Evolutionary conservation across 1,284 basidiomycete genomes (phyloP), one percentile per base, ranked within the genome.

Genomic region (Sporisorium scitamineum): DNA sequence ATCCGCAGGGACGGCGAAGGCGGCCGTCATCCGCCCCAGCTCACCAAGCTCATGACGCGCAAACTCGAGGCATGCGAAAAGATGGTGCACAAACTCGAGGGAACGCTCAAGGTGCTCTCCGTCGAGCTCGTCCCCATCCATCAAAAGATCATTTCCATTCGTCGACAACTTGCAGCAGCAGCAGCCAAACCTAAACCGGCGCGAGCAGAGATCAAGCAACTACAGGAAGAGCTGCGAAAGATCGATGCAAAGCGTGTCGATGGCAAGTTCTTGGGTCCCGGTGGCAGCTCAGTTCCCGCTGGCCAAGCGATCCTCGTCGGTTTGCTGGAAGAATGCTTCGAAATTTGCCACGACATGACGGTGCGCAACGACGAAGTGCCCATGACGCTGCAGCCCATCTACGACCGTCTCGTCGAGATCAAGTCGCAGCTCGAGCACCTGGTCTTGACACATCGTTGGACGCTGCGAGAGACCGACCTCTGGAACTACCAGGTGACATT

Each of bases 371-470:
- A 95, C 48, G 93, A 93, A 57, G 95, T 94, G 89, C 93, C 11
- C 90, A 91, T 71, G 29, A 92, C 93, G 6, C 89, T 99, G 62
- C 94, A 95, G 85, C 94, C 96, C 0, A 97, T 99, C 78, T 94
- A 95, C 85, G 96, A 99, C 83, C 90, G 96, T 20, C 89, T 99
- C 70, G 90, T 88, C 69, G 92, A 93, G 81, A 92, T 98, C 83
- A 91, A 95, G 68, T 88, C 90, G 10, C 93, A 95, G 85, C 88
- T 97, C 47, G 95, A 97, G 87, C 91, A 92, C 70, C 88, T 97
- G 53, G 94, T 94, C 47, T 88, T 98, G 78, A 98, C 96, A 1
- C 96, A 97, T 86, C 91, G 97, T 50, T 99, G 97, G 97, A 97
- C 93, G 65, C 87, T 99, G 64, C 89, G 95, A 47, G 97, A 99